These are phyloP conservation scores for Caloboletus inedulis DNA, from an alignment of 1,284 basidiomycete species.

Conservation along the genomic window DNA sequence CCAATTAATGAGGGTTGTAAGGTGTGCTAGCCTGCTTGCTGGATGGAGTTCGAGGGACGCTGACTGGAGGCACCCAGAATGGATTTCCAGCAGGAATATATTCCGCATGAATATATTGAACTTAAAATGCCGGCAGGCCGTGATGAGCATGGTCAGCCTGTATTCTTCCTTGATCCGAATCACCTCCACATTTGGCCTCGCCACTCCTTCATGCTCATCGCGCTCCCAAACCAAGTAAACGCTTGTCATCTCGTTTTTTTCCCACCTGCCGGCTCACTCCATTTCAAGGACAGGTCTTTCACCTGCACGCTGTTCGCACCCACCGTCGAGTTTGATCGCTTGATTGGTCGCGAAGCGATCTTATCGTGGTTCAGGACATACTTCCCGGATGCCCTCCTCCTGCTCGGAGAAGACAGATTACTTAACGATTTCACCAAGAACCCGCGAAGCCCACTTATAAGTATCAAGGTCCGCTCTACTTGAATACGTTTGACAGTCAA, in stretches of 20 bases:
- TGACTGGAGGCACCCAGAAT: slow-evolving; percentile 55
- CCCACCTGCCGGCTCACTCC: slow-evolving; percentile 25
- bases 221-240: slow-evolving; percentile 89
- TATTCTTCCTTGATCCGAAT: slow-evolving; percentile 86
- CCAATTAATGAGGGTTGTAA: slow-evolving; percentile 87
- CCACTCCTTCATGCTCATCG: slow-evolving; percentile 98
- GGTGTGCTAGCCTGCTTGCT: slow-evolving; percentile 48
- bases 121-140: slow-evolving; percentile 87
- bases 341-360: slow-evolving; percentile 59
- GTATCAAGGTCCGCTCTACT: slow-evolving; percentile 71
- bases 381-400: slow-evolving; percentile 83
- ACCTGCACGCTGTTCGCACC: slow-evolving; percentile 94
- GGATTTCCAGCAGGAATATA: slow-evolving; percentile 92
- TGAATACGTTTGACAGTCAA: slow-evolving; percentile 10
- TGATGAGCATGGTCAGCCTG: slow-evolving; percentile 55
- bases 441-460: slow-evolving; percentile 87
- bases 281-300: slow-evolving; percentile 72
- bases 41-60: slow-evolving; percentile 4
- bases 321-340: slow-evolving; percentile 68
- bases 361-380: slow-evolving; percentile 77
- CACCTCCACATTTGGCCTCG: slow-evolving; percentile 99
- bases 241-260: slow-evolving; percentile 24
- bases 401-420: slow-evolving; percentile 80
- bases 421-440: slow-evolving; percentile 77
- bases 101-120: slow-evolving; percentile 95